Evolutionary conservation across 129 eudicot genomes (phyloP).

Genomic region (Apium graveolens): DNA sequence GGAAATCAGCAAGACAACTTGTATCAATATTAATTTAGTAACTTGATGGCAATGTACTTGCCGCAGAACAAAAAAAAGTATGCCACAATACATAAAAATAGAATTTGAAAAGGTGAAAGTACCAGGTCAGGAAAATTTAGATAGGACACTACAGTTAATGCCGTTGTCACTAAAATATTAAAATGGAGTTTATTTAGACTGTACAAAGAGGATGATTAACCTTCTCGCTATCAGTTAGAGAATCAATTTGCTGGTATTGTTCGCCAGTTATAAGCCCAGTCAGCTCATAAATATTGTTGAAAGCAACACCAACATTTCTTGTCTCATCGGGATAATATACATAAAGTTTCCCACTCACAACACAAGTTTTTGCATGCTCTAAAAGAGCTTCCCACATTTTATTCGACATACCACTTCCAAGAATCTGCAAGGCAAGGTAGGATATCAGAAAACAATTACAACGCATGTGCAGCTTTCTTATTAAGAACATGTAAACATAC

Average conservation of each 20-base stretch:
- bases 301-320: conserved; percentile 63
- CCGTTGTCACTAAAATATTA: not conserved
- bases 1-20: not conserved
- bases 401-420: conserved; percentile 97
- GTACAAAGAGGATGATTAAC: conserved; percentile 18
- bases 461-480: not conserved
- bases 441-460: conserved; percentile 8
- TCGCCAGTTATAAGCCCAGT: conserved; percentile 77
- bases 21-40: not conserved
- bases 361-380: conserved; percentile 86
- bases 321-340: conserved; percentile 67
- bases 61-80: not conserved
- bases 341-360: conserved; percentile 72
- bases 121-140: not conserved
- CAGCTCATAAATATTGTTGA: conserved; percentile 77
- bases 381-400: conserved; percentile 92
- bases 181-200: not conserved
- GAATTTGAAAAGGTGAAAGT: not conserved
- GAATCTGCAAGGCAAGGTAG: conserved; percentile 35
- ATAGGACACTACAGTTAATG: not conserved
- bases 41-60: not conserved
- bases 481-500: conserved; percentile 34
- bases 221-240: conserved; percentile 79
- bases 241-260: conserved; percentile 58
- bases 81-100: not conserved